Evolutionary conservation across 2,329 filamentous ascomycete genomes (phyloP).

Genomic region (Epichloe uncinata): DNA sequence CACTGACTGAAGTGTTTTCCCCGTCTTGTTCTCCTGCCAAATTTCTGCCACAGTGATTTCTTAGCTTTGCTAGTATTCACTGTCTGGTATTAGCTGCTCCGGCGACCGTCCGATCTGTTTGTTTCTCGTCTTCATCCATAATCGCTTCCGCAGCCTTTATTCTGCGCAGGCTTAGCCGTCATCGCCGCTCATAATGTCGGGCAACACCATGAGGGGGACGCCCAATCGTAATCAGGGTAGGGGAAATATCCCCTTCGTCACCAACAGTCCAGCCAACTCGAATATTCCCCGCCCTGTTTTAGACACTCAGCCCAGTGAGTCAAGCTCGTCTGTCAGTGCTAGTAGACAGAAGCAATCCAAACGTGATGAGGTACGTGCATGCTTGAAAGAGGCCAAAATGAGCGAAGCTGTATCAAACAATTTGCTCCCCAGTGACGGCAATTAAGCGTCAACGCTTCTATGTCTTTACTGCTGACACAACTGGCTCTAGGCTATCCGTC

Average conservation of each 20-base stretch:
- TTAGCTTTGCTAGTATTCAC: background rate
- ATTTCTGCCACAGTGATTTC: background rate
- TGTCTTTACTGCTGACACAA: conserved; percentile 1
- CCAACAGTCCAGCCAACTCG: conserved; percentile 46
- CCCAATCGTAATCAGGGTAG: conserved; percentile 49
- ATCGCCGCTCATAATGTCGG: conserved; percentile 31
- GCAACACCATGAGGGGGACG: conserved; percentile 55
- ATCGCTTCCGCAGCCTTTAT: background rate
- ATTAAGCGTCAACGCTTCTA: background rate
- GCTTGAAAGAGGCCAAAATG: background rate
- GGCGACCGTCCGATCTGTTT: background rate
- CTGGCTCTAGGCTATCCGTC: conserved; percentile 67
- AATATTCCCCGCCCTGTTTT: conserved; percentile 61
- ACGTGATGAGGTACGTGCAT: conserved; percentile 80
- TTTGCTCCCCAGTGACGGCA: too few relatives aligned
- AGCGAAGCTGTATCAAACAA: background rate
- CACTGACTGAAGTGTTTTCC: background rate
- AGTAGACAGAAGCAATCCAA: conserved; percentile 95
- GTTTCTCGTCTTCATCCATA: background rate
- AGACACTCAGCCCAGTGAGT: conserved; percentile 47
- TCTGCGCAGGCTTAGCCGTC: background rate
- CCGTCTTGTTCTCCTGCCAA: conserved; percentile 1
- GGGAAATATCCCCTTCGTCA: conserved; percentile 43
- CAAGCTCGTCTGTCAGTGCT: conserved; percentile 64
- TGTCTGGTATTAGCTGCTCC: background rate